Percentiles rank a stretch among this genome's conserved stretches.
These are phyloP conservation scores for Colletotrichum coccodes DNA, from an alignment of 2,329 filamentous ascomycete species.

Conservation along the genomic window DNA sequence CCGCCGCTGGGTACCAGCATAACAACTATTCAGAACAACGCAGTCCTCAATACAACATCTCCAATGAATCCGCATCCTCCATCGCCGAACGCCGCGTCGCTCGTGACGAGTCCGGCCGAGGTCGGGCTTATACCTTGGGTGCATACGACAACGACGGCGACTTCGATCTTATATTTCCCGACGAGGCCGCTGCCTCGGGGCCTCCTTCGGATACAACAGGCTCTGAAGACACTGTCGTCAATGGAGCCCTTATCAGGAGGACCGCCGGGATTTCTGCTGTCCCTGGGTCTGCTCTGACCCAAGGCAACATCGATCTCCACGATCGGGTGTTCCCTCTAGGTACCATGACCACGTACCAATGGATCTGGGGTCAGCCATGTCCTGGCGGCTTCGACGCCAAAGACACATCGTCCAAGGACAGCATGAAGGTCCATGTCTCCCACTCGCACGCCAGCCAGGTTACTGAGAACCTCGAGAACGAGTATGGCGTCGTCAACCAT, in stretches of 20 bases:
- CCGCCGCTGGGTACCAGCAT: not conserved
- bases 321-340: conserved; percentile 4
- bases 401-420: conserved; percentile 24
- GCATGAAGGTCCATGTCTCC: conserved; percentile 15
- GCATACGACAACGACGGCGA: not conserved
- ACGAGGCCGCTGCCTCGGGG: not conserved
- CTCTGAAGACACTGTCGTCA: conserved; percentile 18
- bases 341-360: conserved; percentile 8
- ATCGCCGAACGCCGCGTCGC: conserved; percentile 10
- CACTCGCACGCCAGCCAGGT: conserved; percentile 10
- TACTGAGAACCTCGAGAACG: conserved; percentile 4
- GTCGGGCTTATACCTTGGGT: not conserved
- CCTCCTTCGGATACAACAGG: conserved; percentile 2
- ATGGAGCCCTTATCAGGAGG: not conserved
- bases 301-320: conserved; percentile 17
- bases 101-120: not conserved
- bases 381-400: conserved; percentile 21
- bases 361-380: conserved; percentile 16
- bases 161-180: not conserved
- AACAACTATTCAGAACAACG: conserved; percentile 13
- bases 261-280: not conserved
- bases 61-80: conserved; percentile 13
- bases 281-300: conserved; percentile 5
- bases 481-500: conserved; percentile 23
- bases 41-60: conserved; percentile 20